Percentiles rank a stretch among this genome's conserved stretches.
These are phyloP conservation scores for Neurospora sp. DNA, from an alignment of 495 filamentous ascomycete genomes.

Conservation along the genomic window DNA sequence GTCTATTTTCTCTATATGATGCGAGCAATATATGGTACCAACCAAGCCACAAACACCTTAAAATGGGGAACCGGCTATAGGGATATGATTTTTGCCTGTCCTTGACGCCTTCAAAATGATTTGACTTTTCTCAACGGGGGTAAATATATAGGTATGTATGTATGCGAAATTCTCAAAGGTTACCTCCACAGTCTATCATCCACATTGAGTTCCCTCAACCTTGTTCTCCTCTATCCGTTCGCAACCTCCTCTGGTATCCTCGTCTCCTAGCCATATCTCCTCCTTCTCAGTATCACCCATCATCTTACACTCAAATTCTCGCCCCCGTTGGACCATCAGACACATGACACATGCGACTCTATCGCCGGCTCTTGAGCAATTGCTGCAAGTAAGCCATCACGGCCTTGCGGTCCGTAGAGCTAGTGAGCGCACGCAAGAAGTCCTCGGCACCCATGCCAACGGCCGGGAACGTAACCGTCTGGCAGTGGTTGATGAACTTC, in stretches of 20 bases:
- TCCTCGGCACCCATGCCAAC: slow-evolving; percentile 38
- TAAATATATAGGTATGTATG: background rate
- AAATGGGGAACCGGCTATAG: background rate
- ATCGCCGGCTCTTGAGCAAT: slow-evolving; percentile 29
- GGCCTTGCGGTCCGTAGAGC: slow-evolving; percentile 35
- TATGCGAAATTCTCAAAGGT: background rate
- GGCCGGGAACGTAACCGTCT: slow-evolving; percentile 36
- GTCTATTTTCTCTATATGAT: background rate
- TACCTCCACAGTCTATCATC: background rate
- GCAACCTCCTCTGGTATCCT: background rate
- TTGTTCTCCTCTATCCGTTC: background rate
- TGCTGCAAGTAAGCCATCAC: slow-evolving; percentile 39
- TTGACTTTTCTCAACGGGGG: background rate
- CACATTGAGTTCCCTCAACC: background rate
- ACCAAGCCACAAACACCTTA: background rate
- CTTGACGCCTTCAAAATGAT: background rate
- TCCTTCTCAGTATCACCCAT: background rate
- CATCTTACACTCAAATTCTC: background rate
- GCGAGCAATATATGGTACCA: background rate
- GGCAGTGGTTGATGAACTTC: slow-evolving; percentile 38
- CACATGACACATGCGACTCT: slow-evolving; percentile 1
- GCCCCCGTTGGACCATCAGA: background rate
- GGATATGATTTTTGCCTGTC: background rate
- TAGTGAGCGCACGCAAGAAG: slow-evolving; percentile 41
- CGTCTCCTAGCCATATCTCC: background rate